Evolutionary conservation across 139 green algal genomes (phyloP), one percentile per base, ranked within the genome.

Genomic region (Picochlorum sp.): DNA sequence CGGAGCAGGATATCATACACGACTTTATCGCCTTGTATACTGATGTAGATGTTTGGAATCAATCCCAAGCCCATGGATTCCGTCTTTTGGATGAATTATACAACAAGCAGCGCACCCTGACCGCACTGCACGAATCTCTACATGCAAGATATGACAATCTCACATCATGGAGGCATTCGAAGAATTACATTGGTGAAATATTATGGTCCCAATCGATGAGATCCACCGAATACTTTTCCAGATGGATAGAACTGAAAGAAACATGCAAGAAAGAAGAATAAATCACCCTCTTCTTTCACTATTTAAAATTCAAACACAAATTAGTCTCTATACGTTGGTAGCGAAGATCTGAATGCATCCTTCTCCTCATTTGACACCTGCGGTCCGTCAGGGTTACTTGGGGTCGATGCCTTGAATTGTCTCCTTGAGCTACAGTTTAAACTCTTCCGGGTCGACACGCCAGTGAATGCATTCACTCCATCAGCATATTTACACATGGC

Each of bases 401-500:
- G 80, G 4, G 60, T 57, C 3, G 26, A 24, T 24, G 69, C 74
- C 57, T 63, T 68, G 61, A 86, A 88, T 4, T 60, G 44, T 37
- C 84, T 57, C 58, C 66, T 69, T 45, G 67, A 79, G 59, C 85
- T 85, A 63, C 91, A 97, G 15, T 84, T 89, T 23, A 98, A 81
- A 61, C 67, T 87, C 77, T 89, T 85, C 56, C 92, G 75, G 1
- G 92, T 98, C 28, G 59, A 62, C 3, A 90, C 83, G 16, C 87
- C 85, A 23, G 83, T 88, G 11, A 86, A 47, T 2, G 88, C 71
- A 77, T 97, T 98, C 11, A 73, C 67, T 24, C 90, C 90, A 61
- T 85, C 79, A 1, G 91, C 91, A 61, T 91, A 93, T 37, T 83
- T 81, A 74, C 87, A 96, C 50, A 96, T 72, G 0, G 78, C 76